These are phyloP conservation scores for Mimosa bimucronata DNA, from an alignment of 306 rosid genomes.

Conservation along the genomic window DNA sequence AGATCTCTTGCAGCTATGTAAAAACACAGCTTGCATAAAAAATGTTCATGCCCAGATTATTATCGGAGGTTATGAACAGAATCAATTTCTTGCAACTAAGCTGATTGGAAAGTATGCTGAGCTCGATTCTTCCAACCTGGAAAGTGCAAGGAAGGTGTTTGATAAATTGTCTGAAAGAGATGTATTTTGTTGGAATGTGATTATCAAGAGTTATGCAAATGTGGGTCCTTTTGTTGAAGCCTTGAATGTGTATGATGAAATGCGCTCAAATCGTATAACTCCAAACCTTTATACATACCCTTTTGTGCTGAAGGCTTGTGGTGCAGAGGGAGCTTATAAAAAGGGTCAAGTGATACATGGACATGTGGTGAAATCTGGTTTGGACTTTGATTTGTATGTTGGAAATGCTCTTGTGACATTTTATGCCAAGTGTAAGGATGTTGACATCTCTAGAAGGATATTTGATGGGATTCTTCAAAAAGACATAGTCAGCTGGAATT, in stretches of 20 bases:
- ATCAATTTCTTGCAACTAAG: slow-evolving; percentile 61
- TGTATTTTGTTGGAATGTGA: slow-evolving; percentile 71
- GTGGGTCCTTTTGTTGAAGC: slow-evolving; percentile 67
- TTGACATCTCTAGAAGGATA: slow-evolving; percentile 55
- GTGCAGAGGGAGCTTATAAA: slow-evolving; percentile 48
- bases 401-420: slow-evolving; percentile 65
- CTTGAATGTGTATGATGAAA: slow-evolving; percentile 48
- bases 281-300: slow-evolving; percentile 69
- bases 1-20: slow-evolving; percentile 49
- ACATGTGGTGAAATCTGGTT: slow-evolving; percentile 62
- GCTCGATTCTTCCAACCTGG: slow-evolving; percentile 31
- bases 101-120: slow-evolving; percentile 58
- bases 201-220: slow-evolving; percentile 73
- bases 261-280: slow-evolving; percentile 49
- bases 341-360: slow-evolving; percentile 70
- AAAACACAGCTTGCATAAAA: slow-evolving; percentile 40
- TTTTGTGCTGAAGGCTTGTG: slow-evolving; percentile 77
- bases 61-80: slow-evolving; percentile 52
- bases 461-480: slow-evolving; percentile 56
- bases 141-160: slow-evolving; percentile 68
- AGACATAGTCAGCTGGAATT: slow-evolving; percentile 78
- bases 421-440: slow-evolving; percentile 60
- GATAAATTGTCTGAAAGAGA: slow-evolving; percentile 70
- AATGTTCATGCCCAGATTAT: slow-evolving; percentile 68
- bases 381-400: slow-evolving; percentile 65